These are phyloP conservation scores for Recurvomyces mirabilis DNA, from an alignment of 495 filamentous ascomycete species.

Conservation along the genomic window DNA sequence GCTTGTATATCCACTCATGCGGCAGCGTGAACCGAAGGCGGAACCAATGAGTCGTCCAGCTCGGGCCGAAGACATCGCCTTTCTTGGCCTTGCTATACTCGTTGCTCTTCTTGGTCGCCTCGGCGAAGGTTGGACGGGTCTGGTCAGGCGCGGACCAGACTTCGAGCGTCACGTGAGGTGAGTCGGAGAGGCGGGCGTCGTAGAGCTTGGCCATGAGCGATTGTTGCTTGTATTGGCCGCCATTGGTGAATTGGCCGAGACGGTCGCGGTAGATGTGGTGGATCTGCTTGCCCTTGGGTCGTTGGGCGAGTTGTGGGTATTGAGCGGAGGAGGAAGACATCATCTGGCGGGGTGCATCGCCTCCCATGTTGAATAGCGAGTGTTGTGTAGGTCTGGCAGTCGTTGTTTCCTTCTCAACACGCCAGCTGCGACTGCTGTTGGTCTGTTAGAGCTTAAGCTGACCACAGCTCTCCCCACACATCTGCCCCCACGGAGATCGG, in stretches of 20 bases:
- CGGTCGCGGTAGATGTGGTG: constrained; percentile 77
- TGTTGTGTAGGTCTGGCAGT: no score
- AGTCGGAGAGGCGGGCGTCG: constrained; percentile 59
- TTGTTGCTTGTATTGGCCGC: constrained; percentile 68
- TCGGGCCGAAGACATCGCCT: constrained; percentile 76
- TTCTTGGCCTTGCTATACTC: constrained; percentile 65
- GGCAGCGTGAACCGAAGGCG: constrained; percentile 69
- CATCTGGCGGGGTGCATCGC: constrained; percentile 30
- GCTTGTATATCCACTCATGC: constrained; percentile 52
- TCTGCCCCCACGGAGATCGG: no score
- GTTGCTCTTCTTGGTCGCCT: constrained; percentile 68
- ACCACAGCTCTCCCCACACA: no score
- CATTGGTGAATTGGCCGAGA: constrained; percentile 63
- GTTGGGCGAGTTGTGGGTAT: constrained; percentile 47
- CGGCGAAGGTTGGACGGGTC: constrained; percentile 74
- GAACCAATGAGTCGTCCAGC: constrained; percentile 99
- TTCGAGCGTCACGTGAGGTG: constrained; percentile 69
- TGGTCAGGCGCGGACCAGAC: constrained; percentile 77
- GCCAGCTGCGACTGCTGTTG: no score
- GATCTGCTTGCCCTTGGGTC: constrained; percentile 74
- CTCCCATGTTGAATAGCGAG: constrained; percentile 36
- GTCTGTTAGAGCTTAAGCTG: no score
- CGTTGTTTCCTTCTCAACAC: no score
- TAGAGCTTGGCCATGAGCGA: constrained; percentile 71
- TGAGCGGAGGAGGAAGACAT: constrained; percentile 17